Percentiles rank a stretch among this genome's conserved stretches.
Evolutionary conservation across 2,329 filamentous ascomycete genomes (phyloP).

Genomic region (Sporothrix phasma): DNA sequence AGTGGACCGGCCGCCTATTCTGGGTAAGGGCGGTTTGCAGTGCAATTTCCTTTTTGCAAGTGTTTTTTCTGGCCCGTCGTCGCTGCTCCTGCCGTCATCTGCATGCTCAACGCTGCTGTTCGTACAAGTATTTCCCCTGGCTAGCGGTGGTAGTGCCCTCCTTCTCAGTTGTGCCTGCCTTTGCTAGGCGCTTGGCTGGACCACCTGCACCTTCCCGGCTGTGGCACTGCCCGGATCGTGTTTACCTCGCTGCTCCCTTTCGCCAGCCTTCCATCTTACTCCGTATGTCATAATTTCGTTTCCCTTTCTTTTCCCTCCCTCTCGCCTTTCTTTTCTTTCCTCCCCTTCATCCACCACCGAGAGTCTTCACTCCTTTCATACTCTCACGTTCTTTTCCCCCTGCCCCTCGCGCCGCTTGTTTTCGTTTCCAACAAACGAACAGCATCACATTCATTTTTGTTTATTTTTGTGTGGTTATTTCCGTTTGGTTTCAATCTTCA

Average conservation of each 20-base stretch:
- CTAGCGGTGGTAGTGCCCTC: conserved; percentile 1
- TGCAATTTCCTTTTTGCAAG: conserved; percentile 13
- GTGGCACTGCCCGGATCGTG: neutral
- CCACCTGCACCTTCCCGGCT: neutral
- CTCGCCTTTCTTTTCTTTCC: neutral
- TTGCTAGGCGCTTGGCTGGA: conserved; percentile 8
- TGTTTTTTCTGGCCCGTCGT: neutral
- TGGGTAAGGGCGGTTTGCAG: conserved; percentile 8
- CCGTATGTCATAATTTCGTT: conserved; percentile 3
- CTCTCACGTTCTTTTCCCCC: conserved; percentile 4
- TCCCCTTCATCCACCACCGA: neutral
- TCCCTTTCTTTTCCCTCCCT: conserved; percentile 3
- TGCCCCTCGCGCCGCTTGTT: neutral
- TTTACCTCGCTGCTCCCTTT: neutral
- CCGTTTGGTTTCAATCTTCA: conserved; percentile 29
- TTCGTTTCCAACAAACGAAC: conserved; percentile 2
- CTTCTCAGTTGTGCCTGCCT: neutral
- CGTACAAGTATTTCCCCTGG: conserved; percentile 9
- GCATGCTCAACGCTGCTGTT: neutral
- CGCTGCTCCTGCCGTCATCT: neutral
- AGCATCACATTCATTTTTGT: conserved; percentile 11
- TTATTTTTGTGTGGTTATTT: conserved; percentile 22
- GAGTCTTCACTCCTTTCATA: conserved; percentile 14
- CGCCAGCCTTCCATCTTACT: neutral
- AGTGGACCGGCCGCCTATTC: neutral